phyloP scores from a whole-genome alignment of 805 yeast genomes.

The Suhomyces sp. region DNA sequence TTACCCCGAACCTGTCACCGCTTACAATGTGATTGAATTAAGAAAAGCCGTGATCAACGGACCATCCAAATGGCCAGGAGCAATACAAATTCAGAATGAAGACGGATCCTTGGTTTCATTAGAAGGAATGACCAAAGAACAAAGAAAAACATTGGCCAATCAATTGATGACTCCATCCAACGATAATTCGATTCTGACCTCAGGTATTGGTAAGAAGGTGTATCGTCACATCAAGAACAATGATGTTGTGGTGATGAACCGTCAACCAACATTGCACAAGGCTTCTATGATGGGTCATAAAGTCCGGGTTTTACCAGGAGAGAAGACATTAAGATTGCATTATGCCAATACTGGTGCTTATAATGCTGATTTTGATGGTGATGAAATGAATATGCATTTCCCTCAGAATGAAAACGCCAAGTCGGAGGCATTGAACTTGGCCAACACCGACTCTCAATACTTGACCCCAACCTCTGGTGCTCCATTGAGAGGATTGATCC shows the following conservation, averaged over 20 bases:
- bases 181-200: conserved; percentile 36
- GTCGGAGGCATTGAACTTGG: conserved; percentile 92
- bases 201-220: conserved; percentile 77
- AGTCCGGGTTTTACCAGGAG: conserved; percentile 95
- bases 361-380: conserved; percentile 99
- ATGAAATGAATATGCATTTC: conserved; percentile 99
- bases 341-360: conserved; percentile 99
- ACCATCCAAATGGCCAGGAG: conserved; percentile 99
- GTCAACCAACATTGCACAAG: conserved; percentile 98
- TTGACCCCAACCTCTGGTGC: conserved; percentile 98
- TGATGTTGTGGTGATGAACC: conserved; percentile 96
- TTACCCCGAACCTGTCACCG: conserved; percentile 97
- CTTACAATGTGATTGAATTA: conserved; percentile 84
- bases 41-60: conserved; percentile 96
- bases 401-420: conserved; percentile 97
- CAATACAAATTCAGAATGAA: conserved; percentile 91
- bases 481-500: conserved; percentile 97
- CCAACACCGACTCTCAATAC: conserved; percentile 96
- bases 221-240: conserved; percentile 91
- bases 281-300: conserved; percentile 99
- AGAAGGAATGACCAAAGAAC: conserved; percentile 87
- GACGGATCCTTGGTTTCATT: conserved; percentile 83
- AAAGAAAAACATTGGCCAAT: conserved; percentile 91
- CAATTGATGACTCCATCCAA: conserved; percentile 84
- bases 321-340: conserved; percentile 92